phyloP scores from a whole-genome alignment of 257 asterid genomes.

The Apocynum venetum region DNA sequence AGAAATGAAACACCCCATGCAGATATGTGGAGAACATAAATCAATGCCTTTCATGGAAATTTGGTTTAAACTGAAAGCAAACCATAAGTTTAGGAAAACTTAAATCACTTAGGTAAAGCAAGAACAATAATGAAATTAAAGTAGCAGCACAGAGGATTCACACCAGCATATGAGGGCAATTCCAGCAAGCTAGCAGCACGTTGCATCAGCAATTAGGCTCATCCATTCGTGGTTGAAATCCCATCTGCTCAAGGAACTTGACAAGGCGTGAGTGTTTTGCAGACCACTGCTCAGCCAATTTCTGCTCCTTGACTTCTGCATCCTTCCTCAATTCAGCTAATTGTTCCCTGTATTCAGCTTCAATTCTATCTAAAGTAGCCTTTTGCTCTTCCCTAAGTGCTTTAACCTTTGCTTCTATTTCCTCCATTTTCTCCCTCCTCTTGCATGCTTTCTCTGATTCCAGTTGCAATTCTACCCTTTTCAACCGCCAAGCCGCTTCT shows the following conservation, averaged over 20 bases:
- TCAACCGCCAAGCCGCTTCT: constrained; percentile 83
- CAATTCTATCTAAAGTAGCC: constrained; percentile 59
- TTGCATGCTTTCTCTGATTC: constrained; percentile 80
- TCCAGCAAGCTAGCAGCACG: background rate
- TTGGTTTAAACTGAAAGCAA: background rate
- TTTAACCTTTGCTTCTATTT: constrained; percentile 66
- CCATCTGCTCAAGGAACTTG: constrained; percentile 70
- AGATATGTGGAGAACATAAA: background rate
- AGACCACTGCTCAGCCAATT: constrained; percentile 88
- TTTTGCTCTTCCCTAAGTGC: constrained; percentile 75
- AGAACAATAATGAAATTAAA: background rate
- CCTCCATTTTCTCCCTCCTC: constrained; percentile 77
- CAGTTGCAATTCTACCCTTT: constrained; percentile 69
- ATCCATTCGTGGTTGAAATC: constrained; percentile 34
- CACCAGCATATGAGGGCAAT: too few species aligned
- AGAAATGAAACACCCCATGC: background rate
- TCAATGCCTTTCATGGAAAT: background rate
- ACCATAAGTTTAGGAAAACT: background rate
- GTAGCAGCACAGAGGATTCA: background rate
- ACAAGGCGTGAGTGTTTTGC: constrained; percentile 62
- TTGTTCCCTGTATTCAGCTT: constrained; percentile 75
- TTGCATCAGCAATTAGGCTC: constrained; percentile 41
- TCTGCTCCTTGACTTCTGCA: constrained; percentile 86
- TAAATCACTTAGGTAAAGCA: background rate
- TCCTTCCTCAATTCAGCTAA: constrained; percentile 74